Evolutionary conservation across 2,329 filamentous ascomycete species (phyloP), one percentile per base, ranked within the genome.

Genomic region (Arthrobotrys sphaeroides): DNA sequence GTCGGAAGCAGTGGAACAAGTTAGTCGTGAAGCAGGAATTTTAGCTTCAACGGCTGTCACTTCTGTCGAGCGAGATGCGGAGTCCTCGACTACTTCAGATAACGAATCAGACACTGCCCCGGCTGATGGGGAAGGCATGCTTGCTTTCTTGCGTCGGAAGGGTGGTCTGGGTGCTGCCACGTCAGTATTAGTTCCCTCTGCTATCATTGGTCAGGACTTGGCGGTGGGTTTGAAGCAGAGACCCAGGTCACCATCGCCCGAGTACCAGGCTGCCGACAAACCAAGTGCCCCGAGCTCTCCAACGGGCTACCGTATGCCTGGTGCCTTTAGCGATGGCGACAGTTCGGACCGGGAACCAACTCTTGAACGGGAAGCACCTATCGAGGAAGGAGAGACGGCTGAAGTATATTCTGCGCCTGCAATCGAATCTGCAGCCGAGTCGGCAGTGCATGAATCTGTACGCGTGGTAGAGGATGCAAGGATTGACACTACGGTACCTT

Each of bases 81-180:
- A 49, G 31, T 43, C 72, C 57, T 65, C 57, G 22, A 49, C 59
- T 67, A 47, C n/a, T 38, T 69, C 62, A 18, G 73, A 67, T 20
- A 20, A 62, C 73, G 66, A 77, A 77, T 74, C 70, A 64, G 53
- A 62, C 20, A 51, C 20, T 31, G 70, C 61, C 33, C 65, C 73
- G 3, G 61, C 40, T 42, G 66, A 77, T 16, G 73, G 59, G 9
- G 73, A 77, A 22, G 73, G 65, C 36, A 65, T 75, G 20, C 49
- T 70, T 61, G 55, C 55, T 38, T 77, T 69, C 73, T 53, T 77
- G 28, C 20, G 49, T 36, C 73, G 73, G 36, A 72, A 51, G 43
- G 55, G 62, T 38, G 43, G 33, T 40, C 42, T 66, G 9, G 67
- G 59, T 55, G 66, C 47, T 77, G 73, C 73, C 73, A 77, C 73